These are phyloP conservation scores for Persicaria tinctoria DNA, from an alignment of 148 eudicot genomes.

Conservation along the genomic window DNA sequence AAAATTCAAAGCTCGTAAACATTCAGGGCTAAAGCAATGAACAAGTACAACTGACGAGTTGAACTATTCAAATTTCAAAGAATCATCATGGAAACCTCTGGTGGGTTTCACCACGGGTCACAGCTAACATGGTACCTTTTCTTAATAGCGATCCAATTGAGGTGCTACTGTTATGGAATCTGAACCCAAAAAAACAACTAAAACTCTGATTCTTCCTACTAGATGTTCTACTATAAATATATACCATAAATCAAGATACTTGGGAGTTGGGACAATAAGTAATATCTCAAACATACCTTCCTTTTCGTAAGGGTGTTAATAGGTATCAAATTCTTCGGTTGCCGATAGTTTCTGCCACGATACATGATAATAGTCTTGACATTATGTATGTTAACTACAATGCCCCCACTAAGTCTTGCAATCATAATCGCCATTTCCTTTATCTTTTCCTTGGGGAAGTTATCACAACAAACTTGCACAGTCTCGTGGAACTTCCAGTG, in stretches of 20 bases:
- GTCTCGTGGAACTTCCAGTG: constrained; percentile 99
- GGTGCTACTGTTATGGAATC: not conserved
- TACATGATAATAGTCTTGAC: constrained; percentile 97
- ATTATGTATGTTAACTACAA: constrained; percentile 87
- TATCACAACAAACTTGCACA: constrained; percentile 98
- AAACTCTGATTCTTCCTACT: not conserved
- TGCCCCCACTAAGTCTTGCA: constrained; percentile 92
- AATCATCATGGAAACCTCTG: not conserved
- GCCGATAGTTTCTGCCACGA: constrained; percentile 94
- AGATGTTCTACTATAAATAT: not conserved
- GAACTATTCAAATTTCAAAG: not conserved
- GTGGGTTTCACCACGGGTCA: not conserved
- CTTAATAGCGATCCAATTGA: not conserved
- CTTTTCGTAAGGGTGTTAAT: constrained; percentile 92
- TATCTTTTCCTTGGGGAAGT: constrained; percentile 93
- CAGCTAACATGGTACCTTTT: not conserved
- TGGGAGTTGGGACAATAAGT: not conserved
- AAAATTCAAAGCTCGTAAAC: not conserved
- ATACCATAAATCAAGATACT: not conserved
- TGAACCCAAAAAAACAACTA: not conserved
- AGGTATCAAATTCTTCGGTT: constrained; percentile 93
- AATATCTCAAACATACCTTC: constrained; percentile 36
- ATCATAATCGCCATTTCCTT: constrained; percentile 96
- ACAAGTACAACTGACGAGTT: not conserved
- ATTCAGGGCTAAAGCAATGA: not conserved